A percentile compares a stretch with the other conserved stretches of the same genome.
phyloP scores from a whole-genome alignment of 2,329 filamentous ascomycete genomes.

The Stachybotrys elegans region DNA sequence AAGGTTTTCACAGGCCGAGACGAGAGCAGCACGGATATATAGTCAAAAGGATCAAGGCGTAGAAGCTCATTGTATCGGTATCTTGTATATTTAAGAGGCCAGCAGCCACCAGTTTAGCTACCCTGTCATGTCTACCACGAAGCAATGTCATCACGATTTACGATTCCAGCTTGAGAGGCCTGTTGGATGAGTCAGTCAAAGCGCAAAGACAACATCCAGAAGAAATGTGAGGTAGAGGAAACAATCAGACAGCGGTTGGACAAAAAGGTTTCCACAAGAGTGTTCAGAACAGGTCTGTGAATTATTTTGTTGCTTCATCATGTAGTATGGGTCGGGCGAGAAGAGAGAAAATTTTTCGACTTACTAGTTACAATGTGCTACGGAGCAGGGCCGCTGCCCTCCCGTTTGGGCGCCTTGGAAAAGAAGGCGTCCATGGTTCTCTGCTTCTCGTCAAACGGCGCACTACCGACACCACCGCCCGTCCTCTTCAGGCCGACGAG shows the following conservation, averaged over 20 bases:
- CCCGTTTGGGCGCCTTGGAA: constrained; percentile 32
- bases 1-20: constrained; percentile 57
- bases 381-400: constrained; percentile 15
- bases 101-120: constrained; percentile 3
- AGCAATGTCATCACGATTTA: too few relatives aligned
- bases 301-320: constrained; percentile 64
- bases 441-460: constrained; percentile 70
- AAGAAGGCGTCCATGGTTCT: constrained; percentile 76
- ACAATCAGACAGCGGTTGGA: constrained; percentile 78
- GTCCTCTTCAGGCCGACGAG: constrained; percentile 72
- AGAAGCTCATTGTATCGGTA: too few relatives aligned
- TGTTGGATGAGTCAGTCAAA: too few relatives aligned
- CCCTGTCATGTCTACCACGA: constrained; percentile 5
- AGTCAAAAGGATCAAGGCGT: too few relatives aligned
- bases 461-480: constrained; percentile 75
- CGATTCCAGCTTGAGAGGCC: too few relatives aligned
- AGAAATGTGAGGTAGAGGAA: constrained; percentile 11
- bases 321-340: constrained; percentile 26
- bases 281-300: constrained; percentile 85
- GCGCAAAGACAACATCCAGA: constrained; percentile 10
- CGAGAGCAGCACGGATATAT: constrained; percentile 51
- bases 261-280: constrained; percentile 64
- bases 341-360: constrained; percentile 18
- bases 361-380: constrained; percentile 30
- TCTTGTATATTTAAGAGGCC: background rate